Conservation (phyloP, 2,329 filamentous ascomycete species). For the Clarireedia homoeocarpa region DNA sequence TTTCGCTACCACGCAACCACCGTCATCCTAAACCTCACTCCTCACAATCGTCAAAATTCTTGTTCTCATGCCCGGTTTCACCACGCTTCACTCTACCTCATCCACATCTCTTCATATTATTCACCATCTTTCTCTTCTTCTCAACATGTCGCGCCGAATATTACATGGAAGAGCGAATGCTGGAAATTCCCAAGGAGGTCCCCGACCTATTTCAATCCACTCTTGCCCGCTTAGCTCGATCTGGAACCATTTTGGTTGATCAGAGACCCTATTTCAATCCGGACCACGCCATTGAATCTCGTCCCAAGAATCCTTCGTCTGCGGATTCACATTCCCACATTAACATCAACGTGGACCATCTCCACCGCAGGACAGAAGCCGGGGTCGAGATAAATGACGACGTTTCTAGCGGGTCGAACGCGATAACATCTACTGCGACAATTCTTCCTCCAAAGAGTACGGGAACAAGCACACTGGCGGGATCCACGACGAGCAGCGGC, state of each 20-base stretch:
- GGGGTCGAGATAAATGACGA: not conserved
- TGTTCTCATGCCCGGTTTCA: slow-evolving; percentile 8
- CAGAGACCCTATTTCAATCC: slow-evolving; percentile 18
- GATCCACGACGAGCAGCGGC: slow-evolving; percentile 14
- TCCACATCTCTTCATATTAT: slow-evolving; percentile 16
- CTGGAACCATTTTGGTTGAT: slow-evolving; percentile 28
- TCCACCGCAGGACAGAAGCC: not conserved
- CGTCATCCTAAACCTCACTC: not conserved
- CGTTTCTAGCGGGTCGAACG: not conserved
- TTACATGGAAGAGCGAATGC: slow-evolving; percentile 23
- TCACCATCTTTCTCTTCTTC: slow-evolving; percentile 19
- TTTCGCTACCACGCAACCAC: not conserved
- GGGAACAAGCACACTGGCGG: slow-evolving; percentile 6
- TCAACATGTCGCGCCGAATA: slow-evolving; percentile 16
- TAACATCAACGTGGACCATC: not conserved
- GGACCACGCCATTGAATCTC: not conserved
- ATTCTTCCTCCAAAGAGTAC: not conserved
- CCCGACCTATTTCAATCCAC: slow-evolving; percentile 19
- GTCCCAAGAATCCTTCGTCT: not conserved
- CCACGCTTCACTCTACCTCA: slow-evolving; percentile 8
- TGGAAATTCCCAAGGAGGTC: slow-evolving; percentile 17
- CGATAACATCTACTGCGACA: slow-evolving; percentile 6
- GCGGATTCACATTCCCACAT: not conserved
- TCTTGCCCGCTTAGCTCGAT: slow-evolving; percentile 22
- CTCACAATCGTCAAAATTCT: slow-evolving; percentile 10